These are phyloP conservation scores for Leccinellum rugosiceps DNA, from an alignment of 768 basidiomycete species.

Conservation along the genomic window DNA sequence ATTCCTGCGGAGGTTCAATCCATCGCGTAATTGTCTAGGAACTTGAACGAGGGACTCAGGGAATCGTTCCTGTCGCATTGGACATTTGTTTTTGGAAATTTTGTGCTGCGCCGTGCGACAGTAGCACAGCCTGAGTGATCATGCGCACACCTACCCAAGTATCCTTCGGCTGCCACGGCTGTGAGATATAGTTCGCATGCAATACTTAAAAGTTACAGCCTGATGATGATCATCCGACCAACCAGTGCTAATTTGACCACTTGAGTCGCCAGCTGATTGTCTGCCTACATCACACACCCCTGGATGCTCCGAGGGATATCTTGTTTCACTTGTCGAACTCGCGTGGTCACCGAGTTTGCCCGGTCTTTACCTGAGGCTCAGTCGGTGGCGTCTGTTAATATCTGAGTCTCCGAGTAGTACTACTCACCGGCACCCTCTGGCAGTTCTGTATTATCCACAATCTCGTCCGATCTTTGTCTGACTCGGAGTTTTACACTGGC, in stretches of 20 bases:
- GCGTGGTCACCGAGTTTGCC: not conserved
- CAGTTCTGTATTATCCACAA: no score
- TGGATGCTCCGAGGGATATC: not conserved
- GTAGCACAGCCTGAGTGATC: not conserved
- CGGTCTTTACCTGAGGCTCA: no score
- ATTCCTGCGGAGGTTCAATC: no score
- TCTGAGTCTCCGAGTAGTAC: no score
- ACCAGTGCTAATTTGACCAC: no score
- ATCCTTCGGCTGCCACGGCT: not conserved
- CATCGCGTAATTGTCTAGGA: not conserved
- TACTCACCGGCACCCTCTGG: no score
- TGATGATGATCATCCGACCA: no score
- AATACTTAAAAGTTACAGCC: not conserved
- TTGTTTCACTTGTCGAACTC: not conserved
- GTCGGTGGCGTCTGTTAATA: no score
- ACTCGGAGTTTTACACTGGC: no score
- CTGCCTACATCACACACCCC: not conserved
- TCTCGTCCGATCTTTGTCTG: no score
- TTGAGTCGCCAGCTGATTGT: not conserved
- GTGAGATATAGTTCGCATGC: not conserved
- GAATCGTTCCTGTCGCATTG: not conserved
- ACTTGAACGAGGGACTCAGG: not conserved
- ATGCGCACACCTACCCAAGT: not conserved
- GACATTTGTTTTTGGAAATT: not conserved
- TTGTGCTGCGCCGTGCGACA: not conserved